These are phyloP conservation scores for Coemansia sp. DNA, from an alignment of 192 early-diverging fungal species.

Conservation along the genomic window DNA sequence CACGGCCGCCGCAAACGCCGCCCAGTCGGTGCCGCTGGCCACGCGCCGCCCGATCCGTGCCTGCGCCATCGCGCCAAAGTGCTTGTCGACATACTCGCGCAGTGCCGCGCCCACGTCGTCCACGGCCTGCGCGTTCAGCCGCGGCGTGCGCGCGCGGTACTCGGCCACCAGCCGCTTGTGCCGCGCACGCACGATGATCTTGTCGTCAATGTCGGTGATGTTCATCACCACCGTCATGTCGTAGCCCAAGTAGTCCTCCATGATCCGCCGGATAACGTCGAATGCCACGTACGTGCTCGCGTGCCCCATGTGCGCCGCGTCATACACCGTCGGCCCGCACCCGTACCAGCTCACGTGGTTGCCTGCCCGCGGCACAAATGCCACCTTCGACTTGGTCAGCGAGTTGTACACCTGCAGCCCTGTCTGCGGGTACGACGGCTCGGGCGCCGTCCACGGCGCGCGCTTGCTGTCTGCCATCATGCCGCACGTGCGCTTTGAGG, in stretches of 20 bases:
- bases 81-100: constrained; percentile 57
- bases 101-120: constrained; percentile 59
- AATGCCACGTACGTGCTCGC: constrained; percentile 89
- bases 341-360: constrained; percentile 91
- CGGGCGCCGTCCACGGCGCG: constrained; percentile 41
- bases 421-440: constrained; percentile 32
- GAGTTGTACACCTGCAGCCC: constrained; percentile 68
- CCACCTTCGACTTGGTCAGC: constrained; percentile 83
- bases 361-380: constrained; percentile 79
- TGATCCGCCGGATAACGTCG: constrained; percentile 89
- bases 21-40: constrained; percentile 54
- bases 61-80: constrained; percentile 55
- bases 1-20: constrained; percentile 52
- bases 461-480: constrained; percentile 29
- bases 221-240: constrained; percentile 95
- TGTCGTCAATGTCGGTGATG: constrained; percentile 98
- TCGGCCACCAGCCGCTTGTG: constrained; percentile 72
- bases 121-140: constrained; percentile 54
- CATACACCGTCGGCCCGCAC: constrained; percentile 98
- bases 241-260: constrained; percentile 94
- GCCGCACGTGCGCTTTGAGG: too few relatives aligned
- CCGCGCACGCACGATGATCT: constrained; percentile 92
- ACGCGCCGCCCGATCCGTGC: constrained; percentile 51
- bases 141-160: constrained; percentile 42
- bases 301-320: constrained; percentile 93